A percentile compares a stretch with the other conserved stretches of the same genome.
These are phyloP conservation scores for Trichoderma asperellum DNA, from an alignment of 2,329 filamentous ascomycete species.

Conservation along the genomic window DNA sequence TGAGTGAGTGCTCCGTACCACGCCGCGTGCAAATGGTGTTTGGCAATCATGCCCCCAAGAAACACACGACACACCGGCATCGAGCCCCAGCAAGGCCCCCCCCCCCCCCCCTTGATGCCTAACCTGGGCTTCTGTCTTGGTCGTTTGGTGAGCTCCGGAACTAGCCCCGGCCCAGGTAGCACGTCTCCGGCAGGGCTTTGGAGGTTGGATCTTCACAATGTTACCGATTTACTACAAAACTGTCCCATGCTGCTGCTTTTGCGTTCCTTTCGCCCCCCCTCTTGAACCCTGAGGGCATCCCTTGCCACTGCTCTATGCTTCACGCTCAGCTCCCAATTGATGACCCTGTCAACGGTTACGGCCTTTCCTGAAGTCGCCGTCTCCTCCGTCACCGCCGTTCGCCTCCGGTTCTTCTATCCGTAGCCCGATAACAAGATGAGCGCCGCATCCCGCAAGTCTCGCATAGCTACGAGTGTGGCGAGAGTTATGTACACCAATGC, in stretches of 20 bases:
- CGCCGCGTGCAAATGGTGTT: constrained; percentile 26
- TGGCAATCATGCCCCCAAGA: constrained; percentile 28
- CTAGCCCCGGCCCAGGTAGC: constrained; percentile 23
- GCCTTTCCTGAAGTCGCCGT: constrained; percentile 18
- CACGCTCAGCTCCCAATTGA: constrained; percentile 14
- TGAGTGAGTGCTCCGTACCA: constrained; percentile 28
- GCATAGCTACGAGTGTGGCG: constrained; percentile 49
- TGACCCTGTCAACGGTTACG: constrained; percentile 18
- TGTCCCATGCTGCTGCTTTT: constrained; percentile 21
- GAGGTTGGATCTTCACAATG: constrained; percentile 28
- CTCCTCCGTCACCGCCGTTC: constrained; percentile 17
- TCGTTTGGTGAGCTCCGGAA: constrained; percentile 30
- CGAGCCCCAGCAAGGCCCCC: constrained; percentile 29
- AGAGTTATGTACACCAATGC: constrained; percentile 69
- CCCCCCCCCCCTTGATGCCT: constrained; percentile 37
- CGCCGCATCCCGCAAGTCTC: constrained; percentile 52
- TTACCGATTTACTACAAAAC: constrained; percentile 28
- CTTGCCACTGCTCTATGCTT: constrained; percentile 19
- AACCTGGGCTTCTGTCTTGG: constrained; percentile 33
- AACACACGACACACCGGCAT: constrained; percentile 31
- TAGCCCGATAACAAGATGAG: constrained; percentile 39
- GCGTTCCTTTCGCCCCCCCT: neutral
- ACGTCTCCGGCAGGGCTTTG: constrained; percentile 27
- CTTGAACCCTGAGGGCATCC: constrained; percentile 13
- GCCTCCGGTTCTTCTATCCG: neutral